Conservation (phyloP, 176 grass and related monocot species). For the Raddia guianensis region DNA sequence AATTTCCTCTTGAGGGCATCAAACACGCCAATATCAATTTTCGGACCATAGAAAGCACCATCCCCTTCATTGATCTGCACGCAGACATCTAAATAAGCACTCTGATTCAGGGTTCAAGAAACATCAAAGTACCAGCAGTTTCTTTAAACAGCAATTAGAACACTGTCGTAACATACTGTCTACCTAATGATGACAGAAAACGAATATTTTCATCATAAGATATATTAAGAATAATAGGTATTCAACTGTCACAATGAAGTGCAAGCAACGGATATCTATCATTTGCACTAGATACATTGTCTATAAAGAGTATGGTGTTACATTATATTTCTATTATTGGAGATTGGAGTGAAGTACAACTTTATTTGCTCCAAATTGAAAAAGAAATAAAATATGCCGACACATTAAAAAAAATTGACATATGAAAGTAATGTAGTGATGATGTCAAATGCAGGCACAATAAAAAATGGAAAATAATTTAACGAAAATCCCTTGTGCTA, state of each 20-base stretch:
- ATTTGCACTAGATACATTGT: too few species aligned
- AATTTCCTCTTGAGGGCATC: constrained; percentile 98
- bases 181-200: background rate
- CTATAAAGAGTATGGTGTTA: background rate
- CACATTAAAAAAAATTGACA: background rate
- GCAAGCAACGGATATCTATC: background rate
- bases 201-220: constrained; percentile 18
- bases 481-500: background rate
- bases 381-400: background rate
- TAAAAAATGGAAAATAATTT: constrained; percentile 1
- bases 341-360: background rate
- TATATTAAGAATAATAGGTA: background rate
- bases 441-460: background rate
- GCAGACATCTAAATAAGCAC: constrained; percentile 18
- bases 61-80: constrained; percentile 96
- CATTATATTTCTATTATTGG: background rate
- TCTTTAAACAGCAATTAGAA: constrained; percentile 19
- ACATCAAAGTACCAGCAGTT: background rate
- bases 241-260: background rate
- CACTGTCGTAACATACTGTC: background rate
- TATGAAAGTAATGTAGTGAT: background rate
- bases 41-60: constrained; percentile 98
- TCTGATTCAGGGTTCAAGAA: constrained; percentile 8
- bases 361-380: background rate
- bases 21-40: constrained; percentile 99